phyloP scores from a whole-genome alignment of 2,329 filamentous ascomycete genomes.

The Phyllosticta citriasiana region DNA sequence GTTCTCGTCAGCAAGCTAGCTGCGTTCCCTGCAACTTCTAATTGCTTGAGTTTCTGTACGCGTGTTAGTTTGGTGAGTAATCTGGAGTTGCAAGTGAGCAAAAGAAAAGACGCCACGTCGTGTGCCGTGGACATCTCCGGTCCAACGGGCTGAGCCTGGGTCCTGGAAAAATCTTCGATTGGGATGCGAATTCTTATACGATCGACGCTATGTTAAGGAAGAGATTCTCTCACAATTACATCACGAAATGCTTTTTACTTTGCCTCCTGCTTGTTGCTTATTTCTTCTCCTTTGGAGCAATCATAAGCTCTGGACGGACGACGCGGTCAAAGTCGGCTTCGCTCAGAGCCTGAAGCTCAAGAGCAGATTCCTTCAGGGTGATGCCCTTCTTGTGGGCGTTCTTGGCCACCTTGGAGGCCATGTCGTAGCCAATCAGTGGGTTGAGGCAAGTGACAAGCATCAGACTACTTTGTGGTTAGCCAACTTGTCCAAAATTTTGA shows the following conservation, averaged over 20 bases:
- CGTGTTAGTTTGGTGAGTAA: too few species aligned
- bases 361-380: conserved; percentile 84
- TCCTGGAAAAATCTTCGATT: background rate
- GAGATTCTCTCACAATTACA: background rate
- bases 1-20: too few species aligned
- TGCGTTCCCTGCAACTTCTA: too few species aligned
- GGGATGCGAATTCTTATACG: background rate
- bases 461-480: conserved; percentile 46
- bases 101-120: too few species aligned
- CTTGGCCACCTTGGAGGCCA: conserved; percentile 95
- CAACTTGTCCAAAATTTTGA: conserved; percentile 1
- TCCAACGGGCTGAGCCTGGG: background rate
- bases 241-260: background rate
- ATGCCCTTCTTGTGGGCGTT: conserved; percentile 98
- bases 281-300: conserved; percentile 66
- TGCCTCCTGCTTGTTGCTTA: conserved; percentile 19
- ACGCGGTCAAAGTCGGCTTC: conserved; percentile 83
- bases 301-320: conserved; percentile 91
- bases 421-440: conserved; percentile 94
- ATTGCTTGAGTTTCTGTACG: too few species aligned
- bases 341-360: conserved; percentile 84
- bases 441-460: conserved; percentile 98
- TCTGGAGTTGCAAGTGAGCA: too few species aligned
- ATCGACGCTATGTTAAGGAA: background rate
- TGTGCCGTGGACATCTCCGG: too few species aligned